Evolutionary conservation across 768 basidiomycete genomes (phyloP).

Genomic region (Boletus subparvulus): DNA sequence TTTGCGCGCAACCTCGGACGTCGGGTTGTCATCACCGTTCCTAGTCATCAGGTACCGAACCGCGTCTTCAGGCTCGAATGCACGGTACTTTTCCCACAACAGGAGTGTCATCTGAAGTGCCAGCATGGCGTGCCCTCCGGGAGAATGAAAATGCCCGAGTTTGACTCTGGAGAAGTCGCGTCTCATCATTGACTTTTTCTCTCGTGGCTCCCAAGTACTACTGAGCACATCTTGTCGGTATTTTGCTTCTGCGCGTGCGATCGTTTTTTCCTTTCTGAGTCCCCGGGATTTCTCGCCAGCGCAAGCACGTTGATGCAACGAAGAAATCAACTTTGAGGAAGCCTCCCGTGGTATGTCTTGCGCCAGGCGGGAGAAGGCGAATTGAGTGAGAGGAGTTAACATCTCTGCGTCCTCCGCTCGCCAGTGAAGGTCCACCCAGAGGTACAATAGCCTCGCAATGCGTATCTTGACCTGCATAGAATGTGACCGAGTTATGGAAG

Average conservation of each 20-base stretch:
- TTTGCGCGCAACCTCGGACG: conserved; percentile 31
- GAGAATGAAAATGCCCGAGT: conserved; percentile 36
- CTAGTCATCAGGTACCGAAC: conserved; percentile 40
- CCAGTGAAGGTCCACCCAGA: conserved; percentile 79
- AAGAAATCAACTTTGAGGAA: conserved; percentile 27
- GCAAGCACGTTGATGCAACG: conserved; percentile 30
- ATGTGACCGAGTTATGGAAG: conserved; percentile 39
- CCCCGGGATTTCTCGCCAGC: conserved; percentile 24
- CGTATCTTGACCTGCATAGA: conserved; percentile 52
- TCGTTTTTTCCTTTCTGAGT: conserved; percentile 26
- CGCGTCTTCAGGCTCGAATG: conserved; percentile 44
- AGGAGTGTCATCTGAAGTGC: conserved; percentile 45
- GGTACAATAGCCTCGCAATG: conserved; percentile 58
- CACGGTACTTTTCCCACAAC: conserved; percentile 37
- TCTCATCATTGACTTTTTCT: conserved; percentile 30
- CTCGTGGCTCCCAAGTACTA: conserved; percentile 28
- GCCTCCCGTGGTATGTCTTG: conserved; percentile 31
- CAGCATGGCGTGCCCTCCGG: conserved; percentile 41
- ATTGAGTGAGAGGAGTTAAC: conserved; percentile 31
- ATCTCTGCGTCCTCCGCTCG: conserved; percentile 45
- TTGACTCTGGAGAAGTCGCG: conserved; percentile 28
- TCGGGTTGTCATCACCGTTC: conserved; percentile 27
- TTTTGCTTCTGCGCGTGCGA: conserved; percentile 23
- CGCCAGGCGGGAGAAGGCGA: conserved; percentile 32
- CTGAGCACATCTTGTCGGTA: conserved; percentile 17